These are phyloP conservation scores for Cladochytrium tenue DNA, from an alignment of 371 early-diverging fungal species.

Conservation along the genomic window DNA sequence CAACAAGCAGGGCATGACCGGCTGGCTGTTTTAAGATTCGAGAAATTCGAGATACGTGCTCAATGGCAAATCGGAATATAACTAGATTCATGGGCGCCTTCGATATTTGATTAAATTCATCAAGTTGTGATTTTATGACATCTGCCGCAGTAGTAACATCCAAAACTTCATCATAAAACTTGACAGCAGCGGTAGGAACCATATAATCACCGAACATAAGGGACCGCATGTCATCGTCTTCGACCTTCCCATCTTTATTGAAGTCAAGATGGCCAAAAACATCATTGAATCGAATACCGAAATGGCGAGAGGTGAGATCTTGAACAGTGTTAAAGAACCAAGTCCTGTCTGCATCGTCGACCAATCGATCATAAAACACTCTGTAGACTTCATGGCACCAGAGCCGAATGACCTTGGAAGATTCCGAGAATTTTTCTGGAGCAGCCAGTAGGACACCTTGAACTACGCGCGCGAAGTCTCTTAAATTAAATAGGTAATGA, in stretches of 20 bases:
- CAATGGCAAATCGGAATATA: slow-evolving; percentile 58
- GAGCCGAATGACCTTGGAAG: slow-evolving; percentile 47
- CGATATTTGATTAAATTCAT: slow-evolving; percentile 57
- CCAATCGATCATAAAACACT: slow-evolving; percentile 58
- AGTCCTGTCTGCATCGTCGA: slow-evolving; percentile 47
- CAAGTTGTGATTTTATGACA: slow-evolving; percentile 48
- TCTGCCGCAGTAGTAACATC: slow-evolving; percentile 47
- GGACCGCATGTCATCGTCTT: slow-evolving; percentile 58
- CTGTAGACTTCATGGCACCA: slow-evolving; percentile 60
- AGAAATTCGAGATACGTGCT: slow-evolving; percentile 55
- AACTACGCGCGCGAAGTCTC: slow-evolving; percentile 56
- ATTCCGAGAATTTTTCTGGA: slow-evolving; percentile 46
- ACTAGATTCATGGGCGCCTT: slow-evolving; percentile 63
- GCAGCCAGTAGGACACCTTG: slow-evolving; percentile 52
- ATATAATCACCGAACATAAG: slow-evolving; percentile 62
- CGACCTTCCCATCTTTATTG: slow-evolving; percentile 50
- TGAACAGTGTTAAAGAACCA: slow-evolving; percentile 52
- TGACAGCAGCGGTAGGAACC: slow-evolving; percentile 44
- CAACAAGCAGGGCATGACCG: slow-evolving; percentile 58
- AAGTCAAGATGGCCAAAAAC: slow-evolving; percentile 49
- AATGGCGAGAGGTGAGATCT: slow-evolving; percentile 41
- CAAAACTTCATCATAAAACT: slow-evolving; percentile 53
- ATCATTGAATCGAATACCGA: slow-evolving; percentile 45
- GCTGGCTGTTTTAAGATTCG: slow-evolving; percentile 57
- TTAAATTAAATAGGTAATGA: slow-evolving; percentile 59